Evolutionary conservation across 163 green algal species (phyloP).

Genomic region (Chlorella variabilis): DNA sequence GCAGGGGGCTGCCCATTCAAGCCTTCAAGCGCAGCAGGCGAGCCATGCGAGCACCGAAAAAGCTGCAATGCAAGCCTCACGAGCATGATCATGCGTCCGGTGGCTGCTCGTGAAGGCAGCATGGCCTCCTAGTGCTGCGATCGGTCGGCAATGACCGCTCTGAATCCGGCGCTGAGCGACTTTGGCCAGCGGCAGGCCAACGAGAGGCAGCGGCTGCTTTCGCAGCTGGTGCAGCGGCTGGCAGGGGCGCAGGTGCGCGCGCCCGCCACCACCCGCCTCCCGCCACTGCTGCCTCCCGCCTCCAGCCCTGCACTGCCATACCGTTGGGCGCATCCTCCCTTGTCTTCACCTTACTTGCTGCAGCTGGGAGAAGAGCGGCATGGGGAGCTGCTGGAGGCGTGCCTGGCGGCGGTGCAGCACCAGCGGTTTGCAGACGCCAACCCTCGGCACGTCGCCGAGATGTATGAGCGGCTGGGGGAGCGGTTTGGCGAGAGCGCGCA

Average conservation of each 20-base stretch:
- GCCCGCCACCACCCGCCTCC: not conserved
- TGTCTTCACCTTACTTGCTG: not conserved
- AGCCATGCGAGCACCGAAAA: too few relatives aligned
- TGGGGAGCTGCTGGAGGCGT: constrained; percentile 13
- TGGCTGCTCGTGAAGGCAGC: too few relatives aligned
- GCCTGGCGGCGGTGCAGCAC: constrained; percentile 7
- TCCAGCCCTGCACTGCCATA: not conserved
- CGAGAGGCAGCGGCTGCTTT: constrained; percentile 18
- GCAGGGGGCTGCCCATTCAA: not conserved
- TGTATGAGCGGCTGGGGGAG: constrained; percentile 21
- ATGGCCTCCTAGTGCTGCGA: not conserved
- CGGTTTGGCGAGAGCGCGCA: constrained; percentile 36
- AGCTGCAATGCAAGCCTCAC: too few relatives aligned
- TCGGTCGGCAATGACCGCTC: not conserved
- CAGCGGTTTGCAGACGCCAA: constrained; percentile 36
- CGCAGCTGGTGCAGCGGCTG: constrained; percentile 22
- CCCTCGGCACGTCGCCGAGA: not conserved
- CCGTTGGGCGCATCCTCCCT: not conserved
- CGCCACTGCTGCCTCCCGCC: not conserved
- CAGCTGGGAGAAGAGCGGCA: constrained; percentile 26
- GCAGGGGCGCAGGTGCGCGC: constrained; percentile 10
- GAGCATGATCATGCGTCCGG: too few relatives aligned
- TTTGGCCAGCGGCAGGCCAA: constrained; percentile 15
- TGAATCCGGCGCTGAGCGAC: constrained; percentile 6
- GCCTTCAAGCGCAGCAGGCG: not conserved